Base-by-base conservation (phyloP, 441 rosid species). In the Omphalea diandra region DNA sequence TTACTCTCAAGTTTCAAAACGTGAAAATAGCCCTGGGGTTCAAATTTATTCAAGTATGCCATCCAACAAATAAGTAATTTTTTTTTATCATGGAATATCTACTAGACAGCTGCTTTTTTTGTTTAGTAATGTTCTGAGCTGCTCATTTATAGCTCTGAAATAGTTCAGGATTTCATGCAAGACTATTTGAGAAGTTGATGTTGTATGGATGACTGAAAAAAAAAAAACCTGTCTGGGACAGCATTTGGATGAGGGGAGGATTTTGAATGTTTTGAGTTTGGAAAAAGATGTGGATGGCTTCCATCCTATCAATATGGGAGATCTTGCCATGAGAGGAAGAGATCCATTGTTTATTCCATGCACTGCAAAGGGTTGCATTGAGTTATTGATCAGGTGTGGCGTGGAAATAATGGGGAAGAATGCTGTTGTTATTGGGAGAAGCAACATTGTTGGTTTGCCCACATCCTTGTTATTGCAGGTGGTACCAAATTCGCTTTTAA, bases 251-350 rank as follows among this genome's bases (percentile, higher is more conserved):
- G 97, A 87, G 82, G 85, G 62, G 73, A 87, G 82, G 83, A 93
- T 93, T 76, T 80, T 89, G 85, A 83, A 79, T 80, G 75, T 63
- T 79, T 68, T 90, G 84, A 80, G 76, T 35, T 71, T 89, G 71
- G 97, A 87, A 81, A 93, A 93, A 82, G 95, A 93, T 75, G 97
- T 90, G n/a, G 95, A 90, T 74, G 98, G 98, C 73, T 87, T 93
- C 75, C 95, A 93, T 83, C 97, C 98, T 9, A 31, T 85, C 40
- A 82, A 90, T 57, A 89, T 90, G 79, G 98, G 98, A 53, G 87
- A 89, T 79, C 94, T 93, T 56, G 96, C 98, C 70, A 86, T 88
- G 98, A 83, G 83, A 81, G 98, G 95, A 73, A 85, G 88, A 83
- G 97, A 93, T 61, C 98, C 97, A 0, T 75, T 89, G 50, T 90